Base-by-base conservation (phyloP, 2,329 filamentous ascomycete species). In the Aspergillus uvarum region DNA sequence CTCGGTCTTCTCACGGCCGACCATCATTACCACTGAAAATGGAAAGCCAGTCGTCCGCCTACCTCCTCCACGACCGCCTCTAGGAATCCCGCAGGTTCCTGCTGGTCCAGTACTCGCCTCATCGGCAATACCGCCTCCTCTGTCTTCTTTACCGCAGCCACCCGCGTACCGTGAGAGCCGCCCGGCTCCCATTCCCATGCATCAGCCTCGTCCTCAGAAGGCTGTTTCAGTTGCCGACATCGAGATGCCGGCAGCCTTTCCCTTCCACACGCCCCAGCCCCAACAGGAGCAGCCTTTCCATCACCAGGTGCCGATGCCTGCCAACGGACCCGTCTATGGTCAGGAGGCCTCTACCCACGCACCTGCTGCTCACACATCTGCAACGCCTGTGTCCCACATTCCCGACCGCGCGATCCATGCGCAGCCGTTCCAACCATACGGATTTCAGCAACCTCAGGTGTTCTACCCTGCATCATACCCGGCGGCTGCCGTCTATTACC, bases 151-250 rank as follows among this genome's bases (percentile, higher is more conserved):
- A 51, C 81, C 83, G 26, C 82, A 83, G 64, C 82, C 83, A 64
- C 83, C 83, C 8, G 75, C 81, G 1, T 85, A 81, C 72, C 82
- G 83, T 54, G 86, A 87, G 72, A 86, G 84, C 65, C 86, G 85
- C 67, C 82, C 83, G 49, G 80, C 79, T 19, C 82, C 83, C 47
- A 83, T 87, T 19, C 85, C 92, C 0, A 96, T 98, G 87, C 91
- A 98, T 73, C 95, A 98, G 74, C 95, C 95, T 59, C 89, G 91
- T 55, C 94, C 95, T 8, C 93, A 98, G 75, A 98, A 98, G 81
- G 84, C 92, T 5, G 91, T 98, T 32, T 97, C 93, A 10, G 87
- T 98, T 60, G 91, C 92, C 59, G 92, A 92, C 69, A 96, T 98
- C 67, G 95, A 98, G 75, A 90, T 90, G 7, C 92, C 93, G 4